Conservation (phyloP, 2,329 filamentous ascomycete genomes). For the Colletotrichum theobromicola region DNA sequence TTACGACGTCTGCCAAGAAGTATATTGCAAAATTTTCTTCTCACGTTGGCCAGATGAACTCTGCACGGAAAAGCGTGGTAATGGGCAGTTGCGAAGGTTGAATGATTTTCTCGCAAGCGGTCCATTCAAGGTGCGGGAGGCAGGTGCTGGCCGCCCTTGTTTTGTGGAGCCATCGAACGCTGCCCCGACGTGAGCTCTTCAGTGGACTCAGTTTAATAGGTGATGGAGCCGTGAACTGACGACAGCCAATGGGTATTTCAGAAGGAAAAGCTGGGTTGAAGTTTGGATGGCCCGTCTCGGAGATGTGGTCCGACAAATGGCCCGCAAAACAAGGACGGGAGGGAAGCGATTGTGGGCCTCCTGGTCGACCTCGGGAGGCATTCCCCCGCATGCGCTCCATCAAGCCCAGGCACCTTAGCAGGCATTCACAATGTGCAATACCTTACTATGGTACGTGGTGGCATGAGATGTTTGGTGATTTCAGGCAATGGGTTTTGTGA, state of each 20-base stretch:
- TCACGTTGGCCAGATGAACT: not conserved
- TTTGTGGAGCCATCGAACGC: not conserved
- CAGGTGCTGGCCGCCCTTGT: not conserved
- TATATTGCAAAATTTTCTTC: not conserved
- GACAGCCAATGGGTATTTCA: not conserved
- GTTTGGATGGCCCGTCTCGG: not conserved
- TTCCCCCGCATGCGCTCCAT: not conserved
- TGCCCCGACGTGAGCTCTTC: not conserved
- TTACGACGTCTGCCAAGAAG: not conserved
- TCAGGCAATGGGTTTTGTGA: not conserved
- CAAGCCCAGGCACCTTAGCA: not conserved
- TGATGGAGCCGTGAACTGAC: not conserved
- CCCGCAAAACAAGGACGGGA: constrained; percentile 17
- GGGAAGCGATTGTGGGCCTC: not conserved
- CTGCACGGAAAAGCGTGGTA: not conserved
- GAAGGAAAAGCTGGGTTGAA: not conserved
- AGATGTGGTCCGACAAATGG: constrained; percentile 9
- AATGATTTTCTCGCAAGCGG: not conserved
- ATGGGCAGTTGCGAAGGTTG: not conserved
- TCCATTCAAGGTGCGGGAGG: not conserved
- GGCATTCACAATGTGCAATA: not conserved
- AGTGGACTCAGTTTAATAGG: not conserved
- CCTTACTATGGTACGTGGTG: not conserved
- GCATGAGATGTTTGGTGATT: not conserved
- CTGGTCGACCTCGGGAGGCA: constrained; percentile 1